Percentiles rank a stretch among this genome's conserved stretches.
Conservation (phyloP, 345 rosid genomes). For the Aurinia saxatilis region DNA sequence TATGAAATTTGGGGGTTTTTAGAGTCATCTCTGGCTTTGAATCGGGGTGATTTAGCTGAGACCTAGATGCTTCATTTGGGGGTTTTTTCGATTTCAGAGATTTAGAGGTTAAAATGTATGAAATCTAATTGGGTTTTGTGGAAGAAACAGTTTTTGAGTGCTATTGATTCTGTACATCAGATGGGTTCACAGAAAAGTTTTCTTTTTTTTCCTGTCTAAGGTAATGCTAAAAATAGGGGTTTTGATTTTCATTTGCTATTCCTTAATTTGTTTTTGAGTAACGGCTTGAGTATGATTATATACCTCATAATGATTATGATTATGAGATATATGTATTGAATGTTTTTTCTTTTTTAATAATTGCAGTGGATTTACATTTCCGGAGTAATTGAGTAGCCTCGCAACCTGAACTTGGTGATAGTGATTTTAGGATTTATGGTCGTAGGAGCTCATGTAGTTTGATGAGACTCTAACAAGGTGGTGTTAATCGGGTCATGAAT, state of each 20-base stretch:
- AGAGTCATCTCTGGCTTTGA: constrained; percentile 4
- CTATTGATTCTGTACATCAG: neutral
- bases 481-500: constrained; percentile 57
- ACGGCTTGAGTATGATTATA: neutral
- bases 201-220: neutral
- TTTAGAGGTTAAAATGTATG: neutral
- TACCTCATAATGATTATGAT: neutral
- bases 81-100: constrained; percentile 6
- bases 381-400: neutral
- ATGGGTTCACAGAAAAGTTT: neutral
- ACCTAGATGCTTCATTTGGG: constrained; percentile 8
- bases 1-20: constrained; percentile 14
- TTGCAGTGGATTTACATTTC: constrained; percentile 16
- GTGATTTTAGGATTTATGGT: constrained; percentile 10
- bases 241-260: neutral
- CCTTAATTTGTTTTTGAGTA: neutral
- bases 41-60: constrained; percentile 3
- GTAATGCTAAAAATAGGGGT: neutral
- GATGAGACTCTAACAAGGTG: constrained; percentile 20
- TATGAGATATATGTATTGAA: no score
- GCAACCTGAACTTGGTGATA: neutral
- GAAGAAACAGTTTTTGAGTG: neutral
- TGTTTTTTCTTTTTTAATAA: no score
- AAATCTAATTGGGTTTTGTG: neutral
- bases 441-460: constrained; percentile 29